Base-by-base conservation (phyloP, 1,139 yeast genomes). In the Yamadazyma atmosphaerica region DNA sequence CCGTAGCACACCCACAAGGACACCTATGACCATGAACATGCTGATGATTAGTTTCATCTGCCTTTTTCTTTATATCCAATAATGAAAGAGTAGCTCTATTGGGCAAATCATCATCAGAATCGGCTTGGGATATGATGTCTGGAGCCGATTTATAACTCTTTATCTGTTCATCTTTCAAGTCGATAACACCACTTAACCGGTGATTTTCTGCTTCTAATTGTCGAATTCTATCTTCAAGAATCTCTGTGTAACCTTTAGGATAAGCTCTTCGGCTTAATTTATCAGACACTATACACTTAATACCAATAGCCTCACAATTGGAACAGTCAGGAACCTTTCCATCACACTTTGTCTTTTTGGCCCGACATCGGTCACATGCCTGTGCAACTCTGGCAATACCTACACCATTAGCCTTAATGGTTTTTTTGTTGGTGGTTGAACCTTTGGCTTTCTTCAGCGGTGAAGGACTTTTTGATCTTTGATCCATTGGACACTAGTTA, bases 351-450 rank as follows among this genome's bases (percentile, higher is more conserved):
- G 83, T 79, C 63, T 86, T 86, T 57, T 86, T 86, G 33, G 89
- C 85, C 37, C 95, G 66, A 54, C 96, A 86, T 38, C 96, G 60
- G 55, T 87, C 95, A 60, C 95, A 87, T 0, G 95, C 95, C 52
- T 86, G 95, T 0, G 94, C 89, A 14, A 81, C 79, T 43, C 89
- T 61, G 40, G 76, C 77, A 1, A 68, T 61, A 26, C 68, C 65
- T 14, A 79, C 62, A 1, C 87, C 87, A 2, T 84, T 85, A 3
- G 83, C 73, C 52, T 75, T 76, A 37, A 83, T 83, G 39, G 82
- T 79, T 50, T 80, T 82, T n/a, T 65, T 57, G 34, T 58, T 61
- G 4, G 60, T 52, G 16, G 51, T 48, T 9, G 56, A 36, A 1
- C 45, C 48, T 36, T 47, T 50, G 16, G 4, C 16, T 16, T 28